Evolutionary conservation across 208 protist species (phyloP).

Genomic region (Crithidia fasciculata): DNA sequence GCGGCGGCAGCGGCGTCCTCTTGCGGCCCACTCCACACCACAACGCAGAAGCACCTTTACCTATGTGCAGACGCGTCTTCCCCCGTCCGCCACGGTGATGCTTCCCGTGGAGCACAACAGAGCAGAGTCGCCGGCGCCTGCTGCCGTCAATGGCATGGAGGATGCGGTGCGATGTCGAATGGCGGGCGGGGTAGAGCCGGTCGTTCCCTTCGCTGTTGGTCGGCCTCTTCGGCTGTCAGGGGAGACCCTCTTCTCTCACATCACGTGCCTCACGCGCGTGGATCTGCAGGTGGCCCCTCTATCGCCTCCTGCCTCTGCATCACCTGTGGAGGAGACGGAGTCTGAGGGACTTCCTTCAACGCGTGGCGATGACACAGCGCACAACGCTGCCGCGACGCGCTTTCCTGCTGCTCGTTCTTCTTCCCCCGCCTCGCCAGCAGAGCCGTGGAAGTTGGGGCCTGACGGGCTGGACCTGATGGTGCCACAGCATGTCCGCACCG

Average conservation of each 20-base stretch:
- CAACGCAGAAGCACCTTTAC: slow-evolving; percentile 3
- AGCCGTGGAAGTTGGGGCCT: slow-evolving; percentile 73
- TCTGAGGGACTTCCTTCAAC: not conserved
- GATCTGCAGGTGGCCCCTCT: slow-evolving; percentile 7
- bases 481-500: slow-evolving; percentile 53
- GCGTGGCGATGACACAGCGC: not conserved
- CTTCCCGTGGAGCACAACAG: slow-evolving; percentile 14
- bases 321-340: not conserved
- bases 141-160: not conserved
- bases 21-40: too few relatives aligned
- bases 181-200: slow-evolving; percentile 66
- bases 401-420: not conserved
- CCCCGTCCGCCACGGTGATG: slow-evolving; percentile 19
- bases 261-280: slow-evolving; percentile 35
- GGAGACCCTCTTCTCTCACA: slow-evolving; percentile 26
- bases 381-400: not conserved
- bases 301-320: not conserved
- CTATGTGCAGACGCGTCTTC: slow-evolving; percentile 41
- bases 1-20: too few relatives aligned
- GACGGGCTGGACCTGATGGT: slow-evolving; percentile 55
- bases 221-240: slow-evolving; percentile 23
- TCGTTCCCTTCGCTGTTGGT: slow-evolving; percentile 73
- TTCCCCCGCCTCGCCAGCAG: slow-evolving; percentile 7
- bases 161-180: slow-evolving; percentile 34
- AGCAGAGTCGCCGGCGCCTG: too few relatives aligned